A percentile compares a stretch with the other conserved stretches of the same genome.
phyloP scores from a whole-genome alignment of 306 rosid species.

The Cucumis melo region DNA sequence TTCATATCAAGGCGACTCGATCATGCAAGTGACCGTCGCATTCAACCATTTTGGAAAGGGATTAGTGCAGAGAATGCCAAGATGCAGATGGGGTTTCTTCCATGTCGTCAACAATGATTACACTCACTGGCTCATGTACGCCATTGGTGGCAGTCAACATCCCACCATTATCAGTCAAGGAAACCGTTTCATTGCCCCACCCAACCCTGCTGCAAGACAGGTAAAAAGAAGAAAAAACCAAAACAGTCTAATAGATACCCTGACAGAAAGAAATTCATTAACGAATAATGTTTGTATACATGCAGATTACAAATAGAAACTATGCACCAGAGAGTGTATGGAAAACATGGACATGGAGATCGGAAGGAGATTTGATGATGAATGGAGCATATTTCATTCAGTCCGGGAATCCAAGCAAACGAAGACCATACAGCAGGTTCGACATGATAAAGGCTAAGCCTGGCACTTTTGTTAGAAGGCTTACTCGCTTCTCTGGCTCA shows the following conservation, averaged over 20 bases:
- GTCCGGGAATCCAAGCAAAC: conserved; percentile 18
- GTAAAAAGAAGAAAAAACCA: neutral
- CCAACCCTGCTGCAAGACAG: conserved; percentile 27
- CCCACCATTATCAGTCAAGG: conserved; percentile 81
- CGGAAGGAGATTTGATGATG: conserved; percentile 35
- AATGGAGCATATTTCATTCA: conserved; percentile 38
- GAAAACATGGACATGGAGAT: conserved; percentile 48
- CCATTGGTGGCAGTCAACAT: conserved; percentile 64
- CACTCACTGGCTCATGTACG: conserved; percentile 80
- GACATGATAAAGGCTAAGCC: conserved; percentile 35
- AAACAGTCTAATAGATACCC: no score
- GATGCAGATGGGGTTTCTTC: conserved; percentile 53
- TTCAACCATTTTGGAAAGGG: conserved; percentile 70
- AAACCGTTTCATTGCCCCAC: conserved; percentile 68
- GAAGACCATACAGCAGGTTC: neutral
- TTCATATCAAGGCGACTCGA: conserved; percentile 14
- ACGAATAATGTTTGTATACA: no score
- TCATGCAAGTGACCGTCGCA: conserved; percentile 51
- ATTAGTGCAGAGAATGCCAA: conserved; percentile 57
- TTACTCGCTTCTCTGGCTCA: conserved; percentile 31
- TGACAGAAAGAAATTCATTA: no score
- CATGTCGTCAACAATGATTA: conserved; percentile 76
- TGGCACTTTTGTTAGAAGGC: conserved; percentile 24
- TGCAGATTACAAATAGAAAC: conserved; percentile 28
- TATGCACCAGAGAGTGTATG: conserved; percentile 13